Conservation (phyloP, 306 rosid species). For the Dryas octopetala region DNA sequence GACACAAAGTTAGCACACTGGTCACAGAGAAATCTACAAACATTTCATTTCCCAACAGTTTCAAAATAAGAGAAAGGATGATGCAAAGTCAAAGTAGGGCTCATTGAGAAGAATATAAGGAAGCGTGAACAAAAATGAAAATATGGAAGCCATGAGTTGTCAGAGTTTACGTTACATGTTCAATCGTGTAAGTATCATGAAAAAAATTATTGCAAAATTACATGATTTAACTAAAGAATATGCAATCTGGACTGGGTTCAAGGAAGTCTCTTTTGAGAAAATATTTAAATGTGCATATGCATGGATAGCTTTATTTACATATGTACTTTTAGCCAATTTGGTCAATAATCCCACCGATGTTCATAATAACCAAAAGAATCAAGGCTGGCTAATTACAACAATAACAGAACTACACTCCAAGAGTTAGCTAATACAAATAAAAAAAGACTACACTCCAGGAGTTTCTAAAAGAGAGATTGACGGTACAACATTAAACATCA, state of each 20-base stretch:
- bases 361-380: background rate
- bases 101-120: background rate
- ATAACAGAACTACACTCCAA: background rate
- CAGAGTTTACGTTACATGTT: background rate
- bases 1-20: conserved; percentile 7
- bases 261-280: background rate
- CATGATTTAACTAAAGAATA: background rate
- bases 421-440: no score
- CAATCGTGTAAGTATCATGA: background rate
- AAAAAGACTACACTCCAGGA: no score
- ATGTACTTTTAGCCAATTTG: background rate
- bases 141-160: background rate
- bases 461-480: no score
- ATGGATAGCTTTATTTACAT: background rate
- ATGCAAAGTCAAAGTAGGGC: background rate
- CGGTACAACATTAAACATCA: no score
- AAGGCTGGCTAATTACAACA: background rate
- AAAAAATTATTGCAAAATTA: background rate
- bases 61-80: background rate
- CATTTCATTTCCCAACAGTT: background rate
- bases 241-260: background rate
- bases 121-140: background rate
- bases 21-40: background rate
- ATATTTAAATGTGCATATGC: background rate
- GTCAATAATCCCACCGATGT: no score